A percentile compares a stretch with the other conserved stretches of the same genome.
Evolutionary conservation across 73 alveolate species (phyloP).

Genomic region (Paramecium sonneborni): DNA sequence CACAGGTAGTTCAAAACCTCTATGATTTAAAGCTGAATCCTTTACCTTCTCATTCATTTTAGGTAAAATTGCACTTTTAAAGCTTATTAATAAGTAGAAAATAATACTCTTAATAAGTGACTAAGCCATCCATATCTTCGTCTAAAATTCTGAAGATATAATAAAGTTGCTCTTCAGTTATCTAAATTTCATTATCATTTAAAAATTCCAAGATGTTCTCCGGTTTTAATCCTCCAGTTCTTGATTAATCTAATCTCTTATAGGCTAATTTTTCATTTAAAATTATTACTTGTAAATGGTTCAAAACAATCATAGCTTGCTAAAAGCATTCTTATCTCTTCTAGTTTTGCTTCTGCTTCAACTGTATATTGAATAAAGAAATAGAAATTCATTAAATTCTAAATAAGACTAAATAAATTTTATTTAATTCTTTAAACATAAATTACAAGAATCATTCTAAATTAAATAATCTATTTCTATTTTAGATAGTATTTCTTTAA

Average conservation of each 20-base stretch:
- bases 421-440: neutral
- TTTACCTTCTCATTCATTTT: neutral
- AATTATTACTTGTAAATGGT: neutral
- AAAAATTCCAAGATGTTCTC: neutral
- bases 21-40: neutral
- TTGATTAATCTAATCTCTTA: neutral
- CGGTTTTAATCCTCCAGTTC: neutral
- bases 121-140: neutral
- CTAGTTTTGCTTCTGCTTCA: neutral
- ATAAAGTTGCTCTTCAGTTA: neutral
- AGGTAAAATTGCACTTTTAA: neutral
- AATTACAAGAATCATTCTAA: neutral
- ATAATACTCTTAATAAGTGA: neutral
- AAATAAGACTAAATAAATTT: neutral
- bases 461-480: neutral
- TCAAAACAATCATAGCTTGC: neutral
- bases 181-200: neutral
- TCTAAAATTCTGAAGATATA: neutral
- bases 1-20: neutral
- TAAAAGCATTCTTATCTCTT: neutral
- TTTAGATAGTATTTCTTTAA: neutral
- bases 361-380: neutral
- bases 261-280: neutral
- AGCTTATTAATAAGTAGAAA: neutral
- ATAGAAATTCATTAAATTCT: neutral